A percentile compares a stretch with the other conserved stretches of the same genome.
Evolutionary conservation across 2,329 filamentous ascomycete genomes (phyloP).

Genomic region (Penicillium sp.): DNA sequence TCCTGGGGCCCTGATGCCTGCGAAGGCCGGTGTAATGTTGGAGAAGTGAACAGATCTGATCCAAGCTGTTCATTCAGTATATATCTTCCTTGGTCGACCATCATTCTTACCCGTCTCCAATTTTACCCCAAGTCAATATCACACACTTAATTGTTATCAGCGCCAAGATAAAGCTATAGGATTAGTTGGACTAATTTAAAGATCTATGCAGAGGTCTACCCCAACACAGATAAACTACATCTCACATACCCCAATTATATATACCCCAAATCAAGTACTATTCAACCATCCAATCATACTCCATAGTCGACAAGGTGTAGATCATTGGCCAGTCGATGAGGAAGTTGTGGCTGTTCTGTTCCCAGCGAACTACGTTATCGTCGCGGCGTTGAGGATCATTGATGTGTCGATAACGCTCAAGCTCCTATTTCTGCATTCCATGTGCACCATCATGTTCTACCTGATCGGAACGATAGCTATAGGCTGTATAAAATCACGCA

Average conservation of each 20-base stretch:
- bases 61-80: background rate
- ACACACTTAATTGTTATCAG: background rate
- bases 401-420: slow-evolving; percentile 60
- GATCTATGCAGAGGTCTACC: background rate
- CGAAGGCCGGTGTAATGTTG: slow-evolving; percentile 16
- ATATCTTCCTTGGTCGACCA: background rate
- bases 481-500: slow-evolving; percentile 54
- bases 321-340: slow-evolving; percentile 50
- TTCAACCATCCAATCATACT: slow-evolving; percentile 29
- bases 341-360: slow-evolving; percentile 58
- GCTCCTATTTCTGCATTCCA: slow-evolving; percentile 56
- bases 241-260: background rate
- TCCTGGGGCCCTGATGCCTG: slow-evolving; percentile 22
- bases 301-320: slow-evolving; percentile 58
- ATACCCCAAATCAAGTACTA: background rate
- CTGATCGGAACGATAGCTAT: slow-evolving; percentile 54
- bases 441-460: slow-evolving; percentile 59
- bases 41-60: slow-evolving; percentile 1
- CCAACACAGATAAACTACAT: background rate
- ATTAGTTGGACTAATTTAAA: background rate
- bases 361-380: slow-evolving; percentile 58
- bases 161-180: background rate
- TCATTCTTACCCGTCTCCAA: background rate
- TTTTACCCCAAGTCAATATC: background rate
- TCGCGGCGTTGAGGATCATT: slow-evolving; percentile 57